Percentiles rank a stretch among this genome's conserved stretches.
Evolutionary conservation across 805 yeast species (phyloP).

Genomic region (Schwanniomyces yamadae): DNA sequence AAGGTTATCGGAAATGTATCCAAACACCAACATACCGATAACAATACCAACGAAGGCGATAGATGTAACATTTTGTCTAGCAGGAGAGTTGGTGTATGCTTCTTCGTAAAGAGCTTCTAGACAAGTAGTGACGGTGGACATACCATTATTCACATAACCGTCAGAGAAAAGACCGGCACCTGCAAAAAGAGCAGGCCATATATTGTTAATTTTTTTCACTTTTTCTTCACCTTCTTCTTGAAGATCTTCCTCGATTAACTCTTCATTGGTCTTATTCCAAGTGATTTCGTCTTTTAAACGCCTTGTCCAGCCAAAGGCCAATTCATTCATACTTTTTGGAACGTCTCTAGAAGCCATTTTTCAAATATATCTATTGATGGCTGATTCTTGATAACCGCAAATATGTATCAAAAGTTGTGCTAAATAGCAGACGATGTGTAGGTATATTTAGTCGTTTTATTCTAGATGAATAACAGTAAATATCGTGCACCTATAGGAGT

Average conservation of each 20-base stretch:
- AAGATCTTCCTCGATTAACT: conserved; percentile 16
- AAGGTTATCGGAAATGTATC: conserved; percentile 73
- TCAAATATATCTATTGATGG: no score
- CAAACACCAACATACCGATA: conserved; percentile 79
- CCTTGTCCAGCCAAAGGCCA: conserved; percentile 42
- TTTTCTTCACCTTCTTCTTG: conserved; percentile 23
- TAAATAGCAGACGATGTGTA: no score
- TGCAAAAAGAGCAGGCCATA: conserved; percentile 72
- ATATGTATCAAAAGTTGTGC: no score
- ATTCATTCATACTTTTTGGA: conserved; percentile 40
- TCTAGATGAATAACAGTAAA: no score
- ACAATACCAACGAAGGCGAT: conserved; percentile 93
- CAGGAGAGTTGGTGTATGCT: conserved; percentile 60
- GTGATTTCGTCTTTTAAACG: conserved; percentile 46
- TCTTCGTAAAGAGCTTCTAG: conserved; percentile 63
- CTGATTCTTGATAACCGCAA: no score
- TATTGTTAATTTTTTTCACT: conserved; percentile 15
- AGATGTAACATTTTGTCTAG: conserved; percentile 77
- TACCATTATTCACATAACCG: conserved; percentile 87
- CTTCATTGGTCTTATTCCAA: conserved; percentile 24
- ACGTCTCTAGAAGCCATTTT: conserved; percentile 47
- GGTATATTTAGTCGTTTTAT: no score
- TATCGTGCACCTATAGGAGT: no score
- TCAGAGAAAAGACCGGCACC: conserved; percentile 95
- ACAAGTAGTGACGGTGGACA: conserved; percentile 74